These are phyloP conservation scores for Cenchrus americanus DNA, from an alignment of 176 grass and related monocot genomes.

Conservation along the genomic window DNA sequence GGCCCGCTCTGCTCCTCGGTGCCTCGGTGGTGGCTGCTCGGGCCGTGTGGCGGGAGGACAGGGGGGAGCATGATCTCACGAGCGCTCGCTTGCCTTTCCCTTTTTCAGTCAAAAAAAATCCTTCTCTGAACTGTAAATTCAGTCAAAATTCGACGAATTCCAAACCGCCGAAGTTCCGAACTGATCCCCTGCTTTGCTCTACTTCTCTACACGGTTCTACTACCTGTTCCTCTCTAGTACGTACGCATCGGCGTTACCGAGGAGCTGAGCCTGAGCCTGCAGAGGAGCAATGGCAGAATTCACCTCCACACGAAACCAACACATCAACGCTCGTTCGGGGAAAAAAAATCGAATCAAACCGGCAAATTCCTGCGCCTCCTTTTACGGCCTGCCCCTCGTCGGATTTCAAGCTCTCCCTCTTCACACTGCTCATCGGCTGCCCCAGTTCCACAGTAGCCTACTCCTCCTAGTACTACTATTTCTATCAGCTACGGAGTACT, in stretches of 20 bases:
- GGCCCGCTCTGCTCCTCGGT: neutral
- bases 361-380: constrained; percentile 23
- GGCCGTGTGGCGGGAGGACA: neutral
- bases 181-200: neutral
- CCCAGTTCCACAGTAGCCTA: constrained; percentile 21
- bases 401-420: neutral
- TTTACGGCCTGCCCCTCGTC: constrained; percentile 10
- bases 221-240: neutral
- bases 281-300: neutral
- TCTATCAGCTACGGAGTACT: too few species aligned
- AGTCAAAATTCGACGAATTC: neutral
- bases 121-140: too few species aligned
- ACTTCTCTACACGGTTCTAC: too few species aligned
- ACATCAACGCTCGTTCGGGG: neutral
- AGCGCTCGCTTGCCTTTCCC: neutral
- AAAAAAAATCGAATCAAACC: neutral
- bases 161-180: neutral
- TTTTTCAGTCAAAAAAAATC: too few species aligned
- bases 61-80: neutral
- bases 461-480: neutral
- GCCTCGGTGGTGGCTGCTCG: neutral
- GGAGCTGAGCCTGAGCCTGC: neutral
- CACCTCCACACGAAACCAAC: neutral
- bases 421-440: neutral
- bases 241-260: neutral